phyloP scores from a whole-genome alignment of 108 stramenopile genomes.

The Cyclotella kingstonii region DNA sequence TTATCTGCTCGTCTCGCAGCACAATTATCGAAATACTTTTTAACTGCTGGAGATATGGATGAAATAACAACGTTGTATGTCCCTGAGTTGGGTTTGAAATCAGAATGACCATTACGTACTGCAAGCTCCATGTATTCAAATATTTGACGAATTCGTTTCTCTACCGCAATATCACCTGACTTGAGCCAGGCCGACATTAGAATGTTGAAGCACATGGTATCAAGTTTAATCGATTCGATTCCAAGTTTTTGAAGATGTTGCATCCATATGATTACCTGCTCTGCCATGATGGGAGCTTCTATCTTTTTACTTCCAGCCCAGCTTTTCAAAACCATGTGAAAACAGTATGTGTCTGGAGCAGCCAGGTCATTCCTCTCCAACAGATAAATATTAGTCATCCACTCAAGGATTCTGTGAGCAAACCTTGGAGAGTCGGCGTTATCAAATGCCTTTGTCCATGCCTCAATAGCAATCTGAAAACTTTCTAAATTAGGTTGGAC shows the following conservation, averaged over 20 bases:
- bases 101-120: slow-evolving; percentile 11
- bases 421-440: slow-evolving; percentile 23
- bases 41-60: slow-evolving; percentile 38
- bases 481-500: slow-evolving; percentile 56
- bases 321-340: slow-evolving; percentile 59
- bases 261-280: slow-evolving; percentile 63
- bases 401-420: slow-evolving; percentile 52
- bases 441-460: slow-evolving; percentile 50
- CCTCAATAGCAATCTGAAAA: slow-evolving; percentile 37
- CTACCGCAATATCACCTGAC: slow-evolving; percentile 27
- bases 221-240: slow-evolving; percentile 42
- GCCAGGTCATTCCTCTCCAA: slow-evolving; percentile 47
- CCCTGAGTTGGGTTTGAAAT: slow-evolving; percentile 31
- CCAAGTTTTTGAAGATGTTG: slow-evolving; percentile 47
- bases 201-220: slow-evolving; percentile 57
- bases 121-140: slow-evolving; percentile 57
- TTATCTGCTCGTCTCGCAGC: slow-evolving; percentile 59
- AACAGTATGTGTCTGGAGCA: slow-evolving; percentile 56
- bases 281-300: slow-evolving; percentile 59
- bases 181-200: slow-evolving; percentile 63
- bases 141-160: slow-evolving; percentile 49
- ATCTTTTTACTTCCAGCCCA: slow-evolving; percentile 53
- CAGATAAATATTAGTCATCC: slow-evolving; percentile 62
- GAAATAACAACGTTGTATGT: slow-evolving; percentile 48
- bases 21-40: slow-evolving; percentile 21